phyloP scores from a whole-genome alignment of 139 green algal genomes.

The Picochlorum sp. region DNA sequence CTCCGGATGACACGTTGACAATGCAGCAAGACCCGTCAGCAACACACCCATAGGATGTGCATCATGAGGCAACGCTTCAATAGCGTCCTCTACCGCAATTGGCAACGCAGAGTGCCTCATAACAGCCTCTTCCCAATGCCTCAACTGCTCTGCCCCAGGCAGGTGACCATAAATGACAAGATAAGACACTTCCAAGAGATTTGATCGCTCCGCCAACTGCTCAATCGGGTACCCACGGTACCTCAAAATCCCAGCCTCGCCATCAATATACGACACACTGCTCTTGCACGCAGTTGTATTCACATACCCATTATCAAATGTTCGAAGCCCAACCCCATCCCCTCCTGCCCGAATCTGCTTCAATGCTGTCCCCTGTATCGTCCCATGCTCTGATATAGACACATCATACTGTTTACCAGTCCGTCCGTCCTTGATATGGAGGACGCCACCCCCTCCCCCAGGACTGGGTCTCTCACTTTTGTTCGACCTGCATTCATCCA shows the following conservation, averaged over 20 bases:
- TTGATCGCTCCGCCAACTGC: constrained; percentile 78
- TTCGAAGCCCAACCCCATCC: constrained; percentile 74
- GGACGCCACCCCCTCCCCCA: constrained; percentile 56
- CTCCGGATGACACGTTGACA: constrained; percentile 81
- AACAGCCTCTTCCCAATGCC: constrained; percentile 64
- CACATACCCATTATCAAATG: constrained; percentile 86
- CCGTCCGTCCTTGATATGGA: constrained; percentile 75
- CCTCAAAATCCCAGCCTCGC: constrained; percentile 87
- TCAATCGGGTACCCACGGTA: constrained; percentile 96
- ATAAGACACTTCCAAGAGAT: constrained; percentile 76
- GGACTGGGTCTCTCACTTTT: constrained; percentile 7
- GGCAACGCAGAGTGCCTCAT: constrained; percentile 82
- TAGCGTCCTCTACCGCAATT: constrained; percentile 53
- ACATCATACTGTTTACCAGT: constrained; percentile 87
- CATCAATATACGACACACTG: constrained; percentile 93
- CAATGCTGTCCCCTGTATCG: constrained; percentile 71
- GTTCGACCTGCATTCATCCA: too few relatives aligned
- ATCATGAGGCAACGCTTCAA: constrained; percentile 78
- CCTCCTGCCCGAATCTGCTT: constrained; percentile 86
- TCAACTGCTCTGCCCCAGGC: constrained; percentile 44
- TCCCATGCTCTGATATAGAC: constrained; percentile 74
- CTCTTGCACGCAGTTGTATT: constrained; percentile 88
- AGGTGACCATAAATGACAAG: constrained; percentile 85
- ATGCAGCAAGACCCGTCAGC: constrained; percentile 64
- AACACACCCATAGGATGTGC: constrained; percentile 91